A percentile compares a stretch with the other conserved stretches of the same genome.
Evolutionary conservation across 495 filamentous ascomycete genomes (phyloP).

Genomic region (Penicillium atrosanguineum): DNA sequence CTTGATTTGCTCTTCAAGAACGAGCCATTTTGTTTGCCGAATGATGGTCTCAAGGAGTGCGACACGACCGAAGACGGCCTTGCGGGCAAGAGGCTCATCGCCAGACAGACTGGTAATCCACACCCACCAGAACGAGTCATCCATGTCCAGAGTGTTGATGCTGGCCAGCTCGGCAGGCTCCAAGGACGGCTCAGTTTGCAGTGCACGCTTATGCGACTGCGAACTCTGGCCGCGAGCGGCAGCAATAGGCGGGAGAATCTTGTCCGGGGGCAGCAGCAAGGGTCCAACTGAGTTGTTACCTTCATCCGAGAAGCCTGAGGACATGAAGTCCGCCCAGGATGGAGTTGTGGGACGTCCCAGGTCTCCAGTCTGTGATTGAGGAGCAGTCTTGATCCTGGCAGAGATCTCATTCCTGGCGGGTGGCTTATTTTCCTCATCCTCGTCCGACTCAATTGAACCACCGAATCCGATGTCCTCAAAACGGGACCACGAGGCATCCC

Average conservation of each 20-base stretch:
- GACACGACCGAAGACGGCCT: constrained; percentile 91
- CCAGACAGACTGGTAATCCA: constrained; percentile 96
- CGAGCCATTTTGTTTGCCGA: constrained; percentile 78
- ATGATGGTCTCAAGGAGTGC: constrained; percentile 88
- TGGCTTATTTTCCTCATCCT: constrained; percentile 52
- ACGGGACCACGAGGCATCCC: constrained; percentile 90
- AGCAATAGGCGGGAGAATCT: constrained; percentile 80
- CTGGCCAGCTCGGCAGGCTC: constrained; percentile 94
- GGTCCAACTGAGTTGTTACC: constrained; percentile 50
- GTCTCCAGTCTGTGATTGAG: constrained; percentile 59
- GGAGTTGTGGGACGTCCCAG: constrained; percentile 87
- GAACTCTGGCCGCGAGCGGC: constrained; percentile 74
- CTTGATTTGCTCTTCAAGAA: constrained; percentile 95
- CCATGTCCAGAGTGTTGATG: constrained; percentile 79
- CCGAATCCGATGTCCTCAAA: constrained; percentile 96
- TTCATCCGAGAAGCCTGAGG: constrained; percentile 84
- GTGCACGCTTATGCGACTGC: constrained; percentile 73
- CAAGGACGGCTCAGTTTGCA: constrained; percentile 61
- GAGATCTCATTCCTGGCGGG: constrained; percentile 29
- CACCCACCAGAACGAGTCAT: constrained; percentile 99
- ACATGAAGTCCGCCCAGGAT: constrained; percentile 97
- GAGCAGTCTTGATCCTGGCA: constrained; percentile 52
- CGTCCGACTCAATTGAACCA: constrained; percentile 67
- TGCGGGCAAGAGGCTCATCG: constrained; percentile 80
- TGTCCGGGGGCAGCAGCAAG: constrained; percentile 82